These are phyloP conservation scores for Rhynchosporium agropyri DNA, from an alignment of 2,329 filamentous ascomycete species.

Conservation along the genomic window DNA sequence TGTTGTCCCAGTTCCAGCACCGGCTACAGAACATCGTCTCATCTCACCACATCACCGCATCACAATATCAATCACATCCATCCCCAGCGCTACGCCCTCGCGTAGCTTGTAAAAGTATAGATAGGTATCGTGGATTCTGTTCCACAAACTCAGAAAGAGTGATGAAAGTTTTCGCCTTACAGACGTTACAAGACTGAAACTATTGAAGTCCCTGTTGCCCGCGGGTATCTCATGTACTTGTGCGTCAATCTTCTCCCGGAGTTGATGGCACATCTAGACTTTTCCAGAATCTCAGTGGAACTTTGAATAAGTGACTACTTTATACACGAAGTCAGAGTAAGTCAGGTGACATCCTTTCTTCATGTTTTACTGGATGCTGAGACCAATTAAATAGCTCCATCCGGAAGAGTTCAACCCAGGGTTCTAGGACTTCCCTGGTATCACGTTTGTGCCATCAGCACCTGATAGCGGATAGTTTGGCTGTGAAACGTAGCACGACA, in stretches of 20 bases:
- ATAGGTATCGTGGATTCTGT: neutral
- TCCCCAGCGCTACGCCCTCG: constrained; percentile 8
- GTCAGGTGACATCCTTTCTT: too few species aligned
- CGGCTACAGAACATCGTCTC: neutral
- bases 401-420: too few species aligned
- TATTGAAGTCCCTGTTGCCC: constrained; percentile 4
- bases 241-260: too few species aligned
- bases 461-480: neutral
- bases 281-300: too few species aligned
- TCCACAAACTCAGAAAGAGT: neutral
- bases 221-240: neutral
- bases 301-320: too few species aligned
- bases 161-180: neutral
- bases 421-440: too few species aligned
- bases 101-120: neutral
- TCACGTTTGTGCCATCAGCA: too few species aligned
- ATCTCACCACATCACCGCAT: neutral
- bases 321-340: too few species aligned
- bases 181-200: neutral
- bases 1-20: too few species aligned
- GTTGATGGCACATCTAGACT: too few species aligned
- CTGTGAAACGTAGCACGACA: neutral
- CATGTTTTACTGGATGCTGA: too few species aligned
- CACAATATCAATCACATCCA: neutral
- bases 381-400: too few species aligned